Conservation (phyloP, 768 basidiomycete species). For the Leccinum rimulosum region DNA sequence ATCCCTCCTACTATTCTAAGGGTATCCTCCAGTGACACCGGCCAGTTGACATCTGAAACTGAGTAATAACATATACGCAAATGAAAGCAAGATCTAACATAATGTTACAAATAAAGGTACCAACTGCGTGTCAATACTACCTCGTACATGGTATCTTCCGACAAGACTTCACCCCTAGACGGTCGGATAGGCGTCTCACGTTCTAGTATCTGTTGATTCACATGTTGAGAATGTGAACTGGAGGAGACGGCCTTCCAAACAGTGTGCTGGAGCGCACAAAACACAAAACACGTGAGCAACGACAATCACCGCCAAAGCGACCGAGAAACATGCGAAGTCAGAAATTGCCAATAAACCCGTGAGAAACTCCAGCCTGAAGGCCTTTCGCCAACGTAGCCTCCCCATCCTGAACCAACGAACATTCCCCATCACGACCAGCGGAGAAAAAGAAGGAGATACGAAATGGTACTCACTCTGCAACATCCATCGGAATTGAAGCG, state of each 20-base stretch:
- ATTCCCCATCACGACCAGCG: slow-evolving; percentile 8
- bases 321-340: slow-evolving; percentile 17
- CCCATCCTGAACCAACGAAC: slow-evolving; percentile 13
- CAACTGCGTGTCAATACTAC: neutral
- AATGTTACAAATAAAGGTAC: neutral
- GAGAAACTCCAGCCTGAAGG: slow-evolving; percentile 8
- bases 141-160: neutral
- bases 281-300: slow-evolving; percentile 18
- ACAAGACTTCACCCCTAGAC: slow-evolving; percentile 1
- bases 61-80: slow-evolving; percentile 1
- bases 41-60: neutral
- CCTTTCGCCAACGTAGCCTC: slow-evolving; percentile 10
- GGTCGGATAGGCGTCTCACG: neutral
- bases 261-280: slow-evolving; percentile 17
- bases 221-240: slow-evolving; percentile 4
- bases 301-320: slow-evolving; percentile 14
- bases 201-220: slow-evolving; percentile 3
- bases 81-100: neutral
- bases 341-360: slow-evolving; percentile 6
- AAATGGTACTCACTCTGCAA: slow-evolving; percentile 21
- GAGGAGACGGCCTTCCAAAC: slow-evolving; percentile 30
- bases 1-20: too few relatives aligned
- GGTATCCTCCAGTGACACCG: neutral
- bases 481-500: slow-evolving; percentile 20
- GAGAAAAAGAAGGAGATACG: neutral